A percentile compares a stretch with the other conserved stretches of the same genome.
These are phyloP conservation scores for Camelina hispida DNA, from an alignment of 345 rosid genomes.

Conservation along the genomic window DNA sequence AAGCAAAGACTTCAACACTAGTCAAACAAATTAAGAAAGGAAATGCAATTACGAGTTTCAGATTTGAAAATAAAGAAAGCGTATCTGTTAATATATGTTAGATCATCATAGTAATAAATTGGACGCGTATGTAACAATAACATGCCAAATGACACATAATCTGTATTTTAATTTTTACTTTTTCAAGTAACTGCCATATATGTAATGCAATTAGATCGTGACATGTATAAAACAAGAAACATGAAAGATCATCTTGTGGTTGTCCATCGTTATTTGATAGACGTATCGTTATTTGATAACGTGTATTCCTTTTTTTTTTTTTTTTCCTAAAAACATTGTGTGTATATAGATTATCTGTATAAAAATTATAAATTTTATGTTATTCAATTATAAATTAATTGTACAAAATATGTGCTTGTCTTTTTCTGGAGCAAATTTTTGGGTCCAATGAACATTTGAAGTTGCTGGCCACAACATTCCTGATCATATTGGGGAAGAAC, in stretches of 20 bases:
- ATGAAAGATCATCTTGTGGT: not conserved
- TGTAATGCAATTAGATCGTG: constrained; percentile 1
- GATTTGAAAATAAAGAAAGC: not conserved
- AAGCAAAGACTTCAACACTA: constrained; percentile 8
- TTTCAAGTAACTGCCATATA: not conserved
- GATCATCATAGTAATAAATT: not conserved
- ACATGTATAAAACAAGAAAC: not conserved
- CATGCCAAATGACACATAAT: constrained; percentile 1
- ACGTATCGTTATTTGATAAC: no score
- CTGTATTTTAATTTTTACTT: not conserved
- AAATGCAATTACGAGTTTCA: not conserved
- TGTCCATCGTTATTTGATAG: not conserved
- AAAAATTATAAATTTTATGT: no score
- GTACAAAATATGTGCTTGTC: no score
- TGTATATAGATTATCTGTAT: no score
- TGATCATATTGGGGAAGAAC: no score
- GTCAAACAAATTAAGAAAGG: constrained; percentile 8
- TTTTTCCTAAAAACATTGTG: no score
- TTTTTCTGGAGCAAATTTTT: no score
- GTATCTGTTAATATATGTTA: not conserved
- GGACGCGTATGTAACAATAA: not conserved
- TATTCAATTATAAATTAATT: no score
- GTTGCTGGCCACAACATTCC: no score
- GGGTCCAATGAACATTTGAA: no score
- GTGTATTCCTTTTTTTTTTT: no score